Base-by-base conservation (phyloP, 306 rosid genomes). In the Prunus campanulata region DNA sequence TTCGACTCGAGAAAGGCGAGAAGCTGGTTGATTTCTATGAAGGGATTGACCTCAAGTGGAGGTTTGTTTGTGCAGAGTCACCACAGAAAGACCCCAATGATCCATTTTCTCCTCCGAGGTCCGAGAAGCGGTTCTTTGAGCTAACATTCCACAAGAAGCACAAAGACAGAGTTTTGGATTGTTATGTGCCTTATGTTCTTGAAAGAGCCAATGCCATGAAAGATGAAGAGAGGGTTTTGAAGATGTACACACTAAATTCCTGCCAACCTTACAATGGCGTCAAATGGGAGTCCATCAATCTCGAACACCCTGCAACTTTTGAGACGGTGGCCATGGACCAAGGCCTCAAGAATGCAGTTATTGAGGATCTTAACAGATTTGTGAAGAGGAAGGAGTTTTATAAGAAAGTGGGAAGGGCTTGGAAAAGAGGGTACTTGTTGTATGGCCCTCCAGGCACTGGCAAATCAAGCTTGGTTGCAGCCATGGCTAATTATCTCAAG, bases 401-500 rank as follows among this genome's bases (percentile, higher is more conserved):
- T 52, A 91, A 80, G 87, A 90, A 52, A 77, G 96, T 94, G 1
- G 98, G 98, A 54, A 87, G 88, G 77, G 98, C 98, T 0, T 94
- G 98, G 98, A 91, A 94, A 67, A 81, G 98, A 1, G 98, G 98
- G 19, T 94, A 94, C 80, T 81, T 94, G 79, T 18, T 91, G 52
- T 89, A 86, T 27, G 98, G 97, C 0, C 98, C 98, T 18, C 98
- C 98, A 0, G 97, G 98, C 1, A 94, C 98, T 0, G 98, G 98
- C 0, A 94, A 94, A 75, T 94, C 97, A 0, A 94, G 97, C 84
- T 87, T 94, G 86, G 80, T 94, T 3, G 98, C 98, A 2, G 97
- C 98, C 48, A 90, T 94, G 93, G 97, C 98, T 2, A 94, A 94
- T 67, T 74, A 90, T 74, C 85, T 94, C 73, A 94, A 87, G 78